These are phyloP conservation scores for Ustilago xerochloae DNA, from an alignment of 1,284 basidiomycete species.

Conservation along the genomic window DNA sequence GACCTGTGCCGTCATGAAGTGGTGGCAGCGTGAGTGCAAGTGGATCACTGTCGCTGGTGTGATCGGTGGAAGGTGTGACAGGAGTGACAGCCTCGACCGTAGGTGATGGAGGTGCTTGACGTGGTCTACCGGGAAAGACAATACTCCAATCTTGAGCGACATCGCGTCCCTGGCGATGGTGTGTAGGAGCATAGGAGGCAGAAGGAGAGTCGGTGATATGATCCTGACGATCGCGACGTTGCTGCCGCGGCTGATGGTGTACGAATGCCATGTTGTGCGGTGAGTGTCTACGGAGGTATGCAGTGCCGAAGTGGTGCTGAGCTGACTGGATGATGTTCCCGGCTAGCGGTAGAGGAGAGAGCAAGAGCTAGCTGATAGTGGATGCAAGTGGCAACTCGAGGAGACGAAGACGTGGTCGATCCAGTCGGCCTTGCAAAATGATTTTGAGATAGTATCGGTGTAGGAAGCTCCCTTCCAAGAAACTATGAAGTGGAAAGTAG, in stretches of 20 bases:
- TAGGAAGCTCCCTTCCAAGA: no score
- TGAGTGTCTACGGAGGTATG: neutral
- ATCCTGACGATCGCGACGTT: constrained; percentile 29
- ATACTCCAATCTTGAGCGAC: constrained; percentile 44
- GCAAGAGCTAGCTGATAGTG: neutral
- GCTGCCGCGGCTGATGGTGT: constrained; percentile 47
- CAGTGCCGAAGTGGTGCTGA: no score
- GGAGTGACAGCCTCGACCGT: neutral
- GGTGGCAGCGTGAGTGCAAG: constrained; percentile 40
- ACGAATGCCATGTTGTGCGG: constrained; percentile 40
- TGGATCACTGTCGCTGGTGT: constrained; percentile 14
- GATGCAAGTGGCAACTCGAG: neutral
- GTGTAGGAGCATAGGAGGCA: constrained; percentile 5
- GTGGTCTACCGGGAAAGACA: constrained; percentile 42
- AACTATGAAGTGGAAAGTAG: no score
- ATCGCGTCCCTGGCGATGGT: constrained; percentile 17
- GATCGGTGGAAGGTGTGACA: constrained; percentile 4
- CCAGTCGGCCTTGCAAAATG: no score
- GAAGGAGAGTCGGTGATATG: constrained; percentile 11
- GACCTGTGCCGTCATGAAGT: constrained; percentile 45
- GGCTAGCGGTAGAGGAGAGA: neutral
- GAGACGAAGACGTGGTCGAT: no score
- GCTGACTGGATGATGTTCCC: no score
- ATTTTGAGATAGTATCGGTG: no score
- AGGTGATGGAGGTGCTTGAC: constrained; percentile 17